Base-by-base conservation (phyloP, 2,329 filamentous ascomycete species). In the Xylariaceae sp. region DNA sequence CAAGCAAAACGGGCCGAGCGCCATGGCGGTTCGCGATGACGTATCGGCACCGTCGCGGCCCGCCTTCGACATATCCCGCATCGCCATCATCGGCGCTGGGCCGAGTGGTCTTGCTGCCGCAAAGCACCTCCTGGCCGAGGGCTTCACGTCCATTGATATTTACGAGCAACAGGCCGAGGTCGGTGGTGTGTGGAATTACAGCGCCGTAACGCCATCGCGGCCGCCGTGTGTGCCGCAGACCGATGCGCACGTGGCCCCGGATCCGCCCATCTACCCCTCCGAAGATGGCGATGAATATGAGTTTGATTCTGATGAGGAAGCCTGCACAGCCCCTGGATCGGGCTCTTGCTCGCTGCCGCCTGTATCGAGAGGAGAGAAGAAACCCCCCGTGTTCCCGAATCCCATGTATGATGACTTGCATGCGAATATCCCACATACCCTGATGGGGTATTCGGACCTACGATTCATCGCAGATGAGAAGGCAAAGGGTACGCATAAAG, bases 181-280 rank as follows among this genome's bases (percentile, higher is more conserved):
- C 5, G 93, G 92, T 59, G 93, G 94, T 1, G 84, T 94, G 8
- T 97, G 93, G 93, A 88, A 91, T 68, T 92, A 95, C 73, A 86
- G 81, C 63, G 80, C 73, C 57, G 45, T 55, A 17, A 51, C 62
- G 39, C 74, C 50, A 69, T 78, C 71, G 62, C 81, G 66, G 65
- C 76, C 70, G 61, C 80, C 70, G 66, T 80, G 66, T 39, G 77
- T 93, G 44, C 91, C 92, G 6, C 88, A 92, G 70, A 84, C 84
- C n/a, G 81, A 83, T 67, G 82, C 85, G 30, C 82, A 82, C 67
- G 80, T 80, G 50, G 80, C 83, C 23, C 78, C 82, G 0, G 88
- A 92, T 63, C 78, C 81, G 58, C 88, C 89, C 4, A 73, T 86
- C 59, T 83, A 79, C 76, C 70, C 15, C 63, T 66, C 1, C 51